These are phyloP conservation scores for Epicoccum nigrum DNA, from an alignment of 2,329 filamentous ascomycete species.

Conservation along the genomic window DNA sequence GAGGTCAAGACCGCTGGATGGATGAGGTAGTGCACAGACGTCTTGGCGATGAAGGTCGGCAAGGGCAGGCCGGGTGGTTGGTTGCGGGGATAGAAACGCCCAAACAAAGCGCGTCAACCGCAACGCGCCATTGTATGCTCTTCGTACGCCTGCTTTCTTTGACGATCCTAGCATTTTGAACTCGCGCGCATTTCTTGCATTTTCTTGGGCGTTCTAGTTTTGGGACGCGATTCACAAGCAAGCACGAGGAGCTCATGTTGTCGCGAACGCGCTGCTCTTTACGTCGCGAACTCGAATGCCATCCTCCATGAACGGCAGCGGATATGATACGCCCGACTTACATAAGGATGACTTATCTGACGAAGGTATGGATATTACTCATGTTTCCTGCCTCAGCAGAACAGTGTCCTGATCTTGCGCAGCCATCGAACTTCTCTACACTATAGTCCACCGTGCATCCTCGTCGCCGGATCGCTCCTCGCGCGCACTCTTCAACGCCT, in stretches of 20 bases:
- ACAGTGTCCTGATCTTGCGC: neutral
- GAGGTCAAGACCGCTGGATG: conserved; percentile 11
- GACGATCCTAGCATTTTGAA: neutral
- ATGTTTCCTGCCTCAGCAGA: neutral
- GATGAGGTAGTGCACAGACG: conserved; percentile 12
- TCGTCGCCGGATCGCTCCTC: conserved; percentile 62
- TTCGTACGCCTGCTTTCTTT: conserved; percentile 1
- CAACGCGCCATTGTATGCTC: neutral
- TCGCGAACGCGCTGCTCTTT: conserved; percentile 48
- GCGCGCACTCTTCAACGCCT: conserved; percentile 79
- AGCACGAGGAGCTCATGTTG: conserved; percentile 43
- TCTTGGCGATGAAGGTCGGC: conserved; percentile 12
- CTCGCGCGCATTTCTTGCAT: neutral
- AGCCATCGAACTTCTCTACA: conserved; percentile 82
- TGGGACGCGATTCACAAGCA: conserved; percentile 1
- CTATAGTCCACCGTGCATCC: conserved; percentile 76
- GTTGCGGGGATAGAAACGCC: neutral
- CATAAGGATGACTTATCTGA: conserved; percentile 42
- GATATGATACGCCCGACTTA: conserved; percentile 49
- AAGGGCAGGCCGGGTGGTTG: conserved; percentile 6
- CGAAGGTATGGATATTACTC: conserved; percentile 41
- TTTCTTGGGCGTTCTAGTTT: conserved; percentile 9
- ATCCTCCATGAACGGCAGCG: conserved; percentile 45
- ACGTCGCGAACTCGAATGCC: conserved; percentile 51
- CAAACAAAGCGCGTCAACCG: conserved; percentile 17